Evolutionary conservation across 2,329 filamentous ascomycete genomes (phyloP).

Genomic region (Nannizzia gypsea): DNA sequence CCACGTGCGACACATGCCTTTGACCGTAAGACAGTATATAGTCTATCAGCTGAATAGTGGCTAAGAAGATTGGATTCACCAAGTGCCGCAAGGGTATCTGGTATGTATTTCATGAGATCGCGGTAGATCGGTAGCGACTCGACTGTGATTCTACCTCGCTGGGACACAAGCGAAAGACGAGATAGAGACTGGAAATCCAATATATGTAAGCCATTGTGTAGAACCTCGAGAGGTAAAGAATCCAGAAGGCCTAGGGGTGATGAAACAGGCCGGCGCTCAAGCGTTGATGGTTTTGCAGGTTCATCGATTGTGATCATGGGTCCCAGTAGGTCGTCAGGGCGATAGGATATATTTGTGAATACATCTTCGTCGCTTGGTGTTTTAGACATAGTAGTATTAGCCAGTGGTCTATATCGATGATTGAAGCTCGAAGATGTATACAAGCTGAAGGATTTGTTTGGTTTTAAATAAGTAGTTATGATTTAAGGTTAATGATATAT

Average conservation of each 20-base stretch:
- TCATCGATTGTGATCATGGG: neutral
- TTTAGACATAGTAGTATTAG: neutral
- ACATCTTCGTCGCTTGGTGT: neutral
- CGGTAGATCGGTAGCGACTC: constrained; percentile 5
- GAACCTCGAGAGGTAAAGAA: neutral
- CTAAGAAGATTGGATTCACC: neutral
- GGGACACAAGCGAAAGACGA: constrained; percentile 1
- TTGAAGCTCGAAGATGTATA: no score
- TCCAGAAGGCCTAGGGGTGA: neutral
- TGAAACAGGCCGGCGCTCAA: neutral
- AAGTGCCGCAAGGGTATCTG: neutral
- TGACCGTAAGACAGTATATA: neutral
- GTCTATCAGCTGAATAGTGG: neutral
- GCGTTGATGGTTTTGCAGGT: neutral
- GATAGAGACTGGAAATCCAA: neutral
- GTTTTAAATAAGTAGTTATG: no score
- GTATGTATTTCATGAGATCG: neutral
- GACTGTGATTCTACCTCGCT: neutral
- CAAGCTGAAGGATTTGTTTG: no score
- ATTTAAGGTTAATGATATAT: no score
- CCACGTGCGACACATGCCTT: neutral
- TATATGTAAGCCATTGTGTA: neutral
- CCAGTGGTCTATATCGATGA: neutral
- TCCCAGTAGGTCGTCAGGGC: neutral
- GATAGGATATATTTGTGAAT: neutral